Conservation (phyloP, 129 eudicot genomes). For the Helianthus tuberosus region DNA sequence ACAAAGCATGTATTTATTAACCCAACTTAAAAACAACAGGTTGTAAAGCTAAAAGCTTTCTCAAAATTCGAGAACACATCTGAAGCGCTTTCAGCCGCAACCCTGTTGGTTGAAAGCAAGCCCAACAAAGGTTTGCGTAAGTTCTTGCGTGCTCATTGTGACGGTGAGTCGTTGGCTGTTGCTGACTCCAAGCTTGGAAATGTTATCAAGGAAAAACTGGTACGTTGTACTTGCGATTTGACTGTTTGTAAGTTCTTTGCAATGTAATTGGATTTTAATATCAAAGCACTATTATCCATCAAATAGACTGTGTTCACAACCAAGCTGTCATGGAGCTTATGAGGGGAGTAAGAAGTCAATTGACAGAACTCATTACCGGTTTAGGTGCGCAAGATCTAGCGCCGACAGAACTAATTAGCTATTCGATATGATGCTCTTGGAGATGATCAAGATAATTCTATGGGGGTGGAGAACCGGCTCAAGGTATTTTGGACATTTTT, state of each 20-base stretch:
- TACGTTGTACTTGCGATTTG: slow-evolving; percentile 26
- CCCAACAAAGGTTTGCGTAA: slow-evolving; percentile 92
- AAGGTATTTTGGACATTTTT: slow-evolving; percentile 50
- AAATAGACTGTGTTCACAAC: slow-evolving; percentile 92
- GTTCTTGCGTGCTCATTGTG: slow-evolving; percentile 87
- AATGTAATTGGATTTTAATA: background rate
- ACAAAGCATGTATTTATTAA: slow-evolving; percentile 11
- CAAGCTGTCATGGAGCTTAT: slow-evolving; percentile 87
- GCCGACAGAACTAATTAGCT: slow-evolving; percentile 84
- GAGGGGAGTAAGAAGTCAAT: slow-evolving; percentile 92
- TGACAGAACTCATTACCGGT: slow-evolving; percentile 88
- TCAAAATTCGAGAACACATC: slow-evolving; percentile 94
- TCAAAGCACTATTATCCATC: slow-evolving; percentile 40
- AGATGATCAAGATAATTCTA: slow-evolving; percentile 74
- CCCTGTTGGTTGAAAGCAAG: slow-evolving; percentile 71
- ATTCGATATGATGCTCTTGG: slow-evolving; percentile 92
- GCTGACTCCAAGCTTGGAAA: slow-evolving; percentile 87
- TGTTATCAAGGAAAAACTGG: slow-evolving; percentile 83
- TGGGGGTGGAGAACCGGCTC: slow-evolving; percentile 88
- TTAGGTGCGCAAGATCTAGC: slow-evolving; percentile 93
- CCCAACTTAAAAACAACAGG: slow-evolving; percentile 36
- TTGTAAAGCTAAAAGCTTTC: slow-evolving; percentile 91
- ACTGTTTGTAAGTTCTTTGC: background rate
- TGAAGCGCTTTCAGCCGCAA: slow-evolving; percentile 78
- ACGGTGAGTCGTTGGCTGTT: slow-evolving; percentile 84